Evolutionary conservation across 805 yeast genomes (phyloP), one percentile per base, ranked within the genome.

Genomic region (Limtongia smithiae): DNA sequence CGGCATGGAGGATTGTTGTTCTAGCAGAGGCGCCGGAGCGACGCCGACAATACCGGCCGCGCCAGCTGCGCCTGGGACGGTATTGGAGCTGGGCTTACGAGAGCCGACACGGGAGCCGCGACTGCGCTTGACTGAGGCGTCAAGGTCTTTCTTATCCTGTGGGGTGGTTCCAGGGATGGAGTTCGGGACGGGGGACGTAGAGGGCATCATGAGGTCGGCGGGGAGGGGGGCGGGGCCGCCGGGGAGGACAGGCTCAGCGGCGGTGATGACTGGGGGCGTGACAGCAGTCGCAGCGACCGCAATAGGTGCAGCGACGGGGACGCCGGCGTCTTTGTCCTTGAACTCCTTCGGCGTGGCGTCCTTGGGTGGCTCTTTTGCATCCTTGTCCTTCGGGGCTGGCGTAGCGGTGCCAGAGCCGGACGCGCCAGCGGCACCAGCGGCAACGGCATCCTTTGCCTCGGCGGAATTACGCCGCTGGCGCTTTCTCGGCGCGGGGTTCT

Each of bases 401-500:
- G 15, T 12, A 5, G n/a, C 28, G 21, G 36, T 27, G n/a, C 41
- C 36, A 11, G 32, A 25, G 30, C 46, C 28, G 21, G 40, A 8
- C 34, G 36, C 41, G 8, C 28, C 52, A n/a, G 41, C 36, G 9
- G 53, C 34, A 15, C 43, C 48, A 27, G 27, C 40, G 18, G 43
- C 42, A 9, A 42, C 36, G 9, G 35, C 42, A 7, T 42, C 28
- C 4, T 36, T 22, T 14, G 38, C n/a, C 27, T 33, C 22, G 12
- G 20, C 42, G 27, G 47, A 40, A n/a, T 49, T 46, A 9, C 58
- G 43, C 6, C 53, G 44, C 27, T 47, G 54, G 14, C 51, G 43
- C 41, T 46, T 50, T 20, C 50, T 25, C 27, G 59, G 59, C 30
- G 55, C 55, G 14, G 50, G 49, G 30, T 46, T 54, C 27, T 53